These are phyloP conservation scores for Ceratobasidium papillatum DNA, from an alignment of 1,284 basidiomycete species.

Conservation along the genomic window DNA sequence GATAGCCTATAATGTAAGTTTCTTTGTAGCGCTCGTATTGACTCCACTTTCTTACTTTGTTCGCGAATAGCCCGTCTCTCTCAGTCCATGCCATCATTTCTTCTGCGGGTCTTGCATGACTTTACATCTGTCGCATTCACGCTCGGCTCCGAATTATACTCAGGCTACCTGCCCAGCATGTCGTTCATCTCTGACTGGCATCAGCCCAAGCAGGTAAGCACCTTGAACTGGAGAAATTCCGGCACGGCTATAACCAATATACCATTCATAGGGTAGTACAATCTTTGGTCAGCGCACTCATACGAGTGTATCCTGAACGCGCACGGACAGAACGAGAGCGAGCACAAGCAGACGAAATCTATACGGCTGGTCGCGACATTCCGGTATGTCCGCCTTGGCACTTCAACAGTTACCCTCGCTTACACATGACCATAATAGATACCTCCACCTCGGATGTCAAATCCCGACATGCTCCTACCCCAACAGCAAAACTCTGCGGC, in stretches of 20 bases:
- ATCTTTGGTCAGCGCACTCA: conserved; percentile 43
- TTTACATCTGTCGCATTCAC: conserved; percentile 40
- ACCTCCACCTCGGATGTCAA: conserved; percentile 43
- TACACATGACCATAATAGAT: conserved; percentile 32
- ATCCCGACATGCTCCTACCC: conserved; percentile 42
- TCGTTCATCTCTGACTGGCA: conserved; percentile 38
- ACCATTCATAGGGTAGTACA: conserved; percentile 42
- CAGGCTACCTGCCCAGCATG: conserved; percentile 44
- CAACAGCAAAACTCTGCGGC: conserved; percentile 44
- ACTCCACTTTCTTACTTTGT: background rate
- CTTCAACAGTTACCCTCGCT: background rate
- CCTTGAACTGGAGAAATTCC: background rate
- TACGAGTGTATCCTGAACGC: conserved; percentile 43
- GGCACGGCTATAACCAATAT: background rate
- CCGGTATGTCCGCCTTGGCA: conserved; percentile 23
- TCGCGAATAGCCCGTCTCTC: conserved; percentile 39
- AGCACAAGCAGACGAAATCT: conserved; percentile 45
- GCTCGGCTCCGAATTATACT: conserved; percentile 41
- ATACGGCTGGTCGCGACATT: conserved; percentile 38
- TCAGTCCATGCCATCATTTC: conserved; percentile 44
- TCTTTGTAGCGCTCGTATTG: background rate
- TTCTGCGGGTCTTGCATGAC: conserved; percentile 43
- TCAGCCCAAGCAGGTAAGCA: conserved; percentile 33
- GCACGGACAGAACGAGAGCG: conserved; percentile 43
- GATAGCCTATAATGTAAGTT: conserved; percentile 43